Percentiles rank a stretch among this genome's conserved stretches.
phyloP scores from a whole-genome alignment of 116 monocot genomes.

The Zostera marina region DNA sequence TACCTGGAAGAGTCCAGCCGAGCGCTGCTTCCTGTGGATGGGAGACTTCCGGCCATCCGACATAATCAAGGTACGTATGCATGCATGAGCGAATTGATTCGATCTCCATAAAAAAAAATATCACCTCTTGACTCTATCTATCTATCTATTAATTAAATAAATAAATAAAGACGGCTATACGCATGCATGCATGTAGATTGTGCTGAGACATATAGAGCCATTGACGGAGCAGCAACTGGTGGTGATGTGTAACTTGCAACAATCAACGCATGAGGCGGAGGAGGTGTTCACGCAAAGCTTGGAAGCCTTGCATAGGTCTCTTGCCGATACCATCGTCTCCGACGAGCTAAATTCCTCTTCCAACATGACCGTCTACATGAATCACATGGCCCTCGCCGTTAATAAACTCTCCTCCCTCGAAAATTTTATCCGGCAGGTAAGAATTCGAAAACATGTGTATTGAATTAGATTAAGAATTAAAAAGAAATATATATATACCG shows the following conservation, averaged over 20 bases:
- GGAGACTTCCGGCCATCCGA: constrained; percentile 93
- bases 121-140: background rate
- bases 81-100: too few species aligned
- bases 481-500: too few species aligned
- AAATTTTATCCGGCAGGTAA: constrained; percentile 50
- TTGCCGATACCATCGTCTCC: constrained; percentile 49
- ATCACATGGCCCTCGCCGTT: constrained; percentile 56
- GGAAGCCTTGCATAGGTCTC: constrained; percentile 41
- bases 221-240: constrained; percentile 46
- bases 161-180: too few species aligned
- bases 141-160: background rate
- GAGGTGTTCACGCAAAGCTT: constrained; percentile 51
- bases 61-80: constrained; percentile 43
- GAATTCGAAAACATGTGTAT: too few species aligned
- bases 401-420: constrained; percentile 55
- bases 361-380: constrained; percentile 56
- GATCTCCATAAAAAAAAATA: too few species aligned
- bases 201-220: constrained; percentile 39
- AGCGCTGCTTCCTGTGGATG: constrained; percentile 93
- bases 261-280: constrained; percentile 53
- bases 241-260: constrained; percentile 35
- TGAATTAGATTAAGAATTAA: too few species aligned
- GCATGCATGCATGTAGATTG: constrained; percentile 16
- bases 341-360: constrained; percentile 33
- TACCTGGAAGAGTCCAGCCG: constrained; percentile 82